phyloP scores from a whole-genome alignment of 257 asterid genomes.

The Cruciata laevipes region DNA sequence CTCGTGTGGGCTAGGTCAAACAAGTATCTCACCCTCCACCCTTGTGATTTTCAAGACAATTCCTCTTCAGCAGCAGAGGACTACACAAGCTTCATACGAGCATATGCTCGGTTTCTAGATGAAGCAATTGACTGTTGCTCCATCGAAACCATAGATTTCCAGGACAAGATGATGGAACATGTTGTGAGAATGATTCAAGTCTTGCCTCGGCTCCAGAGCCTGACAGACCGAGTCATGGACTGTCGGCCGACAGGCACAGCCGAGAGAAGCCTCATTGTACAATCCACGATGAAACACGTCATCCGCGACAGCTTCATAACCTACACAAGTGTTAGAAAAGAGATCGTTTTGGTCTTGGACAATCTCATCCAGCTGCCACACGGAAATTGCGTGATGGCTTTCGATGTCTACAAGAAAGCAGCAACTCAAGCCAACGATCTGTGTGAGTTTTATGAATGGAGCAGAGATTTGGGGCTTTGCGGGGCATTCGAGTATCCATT shows the following conservation, averaged over 20 bases:
- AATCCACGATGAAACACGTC: slow-evolving; percentile 43
- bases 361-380: slow-evolving; percentile 47
- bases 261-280: slow-evolving; percentile 36
- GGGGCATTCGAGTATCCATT: slow-evolving; percentile 47
- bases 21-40: slow-evolving; percentile 35
- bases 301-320: slow-evolving; percentile 45
- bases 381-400: slow-evolving; percentile 35
- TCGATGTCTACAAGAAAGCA: slow-evolving; percentile 51
- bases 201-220: slow-evolving; percentile 55
- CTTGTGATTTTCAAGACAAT: slow-evolving; percentile 43
- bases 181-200: slow-evolving; percentile 27
- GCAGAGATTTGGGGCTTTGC: slow-evolving; percentile 45
- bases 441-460: slow-evolving; percentile 38
- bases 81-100: slow-evolving; percentile 40
- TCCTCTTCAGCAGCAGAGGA: slow-evolving; percentile 43
- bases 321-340: slow-evolving; percentile 34
- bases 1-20: slow-evolving; percentile 42
- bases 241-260: slow-evolving; percentile 50
- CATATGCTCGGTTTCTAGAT: slow-evolving; percentile 59
- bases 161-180: slow-evolving; percentile 17
- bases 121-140: slow-evolving; percentile 40
- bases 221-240: slow-evolving; percentile 48
- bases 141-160: neutral
- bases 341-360: slow-evolving; percentile 40
- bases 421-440: slow-evolving; percentile 45